These are phyloP conservation scores for Nakazawaea ernobii DNA, from an alignment of 805 yeast genomes.

Conservation along the genomic window DNA sequence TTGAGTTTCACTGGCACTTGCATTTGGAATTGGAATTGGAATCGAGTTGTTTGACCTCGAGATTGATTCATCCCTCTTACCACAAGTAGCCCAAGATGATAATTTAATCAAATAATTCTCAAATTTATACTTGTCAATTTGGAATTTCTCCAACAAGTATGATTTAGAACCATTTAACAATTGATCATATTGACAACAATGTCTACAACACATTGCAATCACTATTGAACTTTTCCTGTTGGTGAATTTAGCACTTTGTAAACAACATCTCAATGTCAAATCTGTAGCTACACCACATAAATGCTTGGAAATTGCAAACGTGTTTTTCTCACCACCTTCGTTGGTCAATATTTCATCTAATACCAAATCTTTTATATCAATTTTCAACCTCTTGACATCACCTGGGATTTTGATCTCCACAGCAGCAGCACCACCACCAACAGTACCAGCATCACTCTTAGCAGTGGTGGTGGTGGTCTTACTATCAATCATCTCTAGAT, in stretches of 20 bases:
- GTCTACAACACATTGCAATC: conserved; percentile 93
- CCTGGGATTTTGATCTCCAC: neutral
- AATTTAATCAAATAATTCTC: conserved; percentile 44
- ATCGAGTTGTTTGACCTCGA: no score
- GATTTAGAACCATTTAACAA: conserved; percentile 42
- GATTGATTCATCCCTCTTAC: conserved; percentile 36
- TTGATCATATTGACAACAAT: conserved; percentile 61
- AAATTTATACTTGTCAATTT: conserved; percentile 25
- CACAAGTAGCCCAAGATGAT: conserved; percentile 89
- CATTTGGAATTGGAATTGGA: no score
- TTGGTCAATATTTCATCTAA: conserved; percentile 43
- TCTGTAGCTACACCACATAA: conserved; percentile 95
- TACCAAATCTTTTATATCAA: conserved; percentile 75
- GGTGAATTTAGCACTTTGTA: conserved; percentile 1
- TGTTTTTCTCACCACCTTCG: conserved; percentile 16
- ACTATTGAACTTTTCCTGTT: conserved; percentile 42
- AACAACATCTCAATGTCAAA: conserved; percentile 57
- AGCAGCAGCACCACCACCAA: no score
- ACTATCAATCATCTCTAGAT: neutral
- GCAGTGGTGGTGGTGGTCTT: no score
- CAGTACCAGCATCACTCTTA: no score
- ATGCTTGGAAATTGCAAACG: conserved; percentile 77
- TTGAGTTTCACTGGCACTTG: no score
- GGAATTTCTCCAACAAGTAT: conserved; percentile 28
- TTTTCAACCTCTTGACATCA: conserved; percentile 46